Evolutionary conservation across 371 early-diverging fungal genomes (phyloP), one percentile per base, ranked within the genome.

Genomic region (Syncephalastrum racemosum): DNA sequence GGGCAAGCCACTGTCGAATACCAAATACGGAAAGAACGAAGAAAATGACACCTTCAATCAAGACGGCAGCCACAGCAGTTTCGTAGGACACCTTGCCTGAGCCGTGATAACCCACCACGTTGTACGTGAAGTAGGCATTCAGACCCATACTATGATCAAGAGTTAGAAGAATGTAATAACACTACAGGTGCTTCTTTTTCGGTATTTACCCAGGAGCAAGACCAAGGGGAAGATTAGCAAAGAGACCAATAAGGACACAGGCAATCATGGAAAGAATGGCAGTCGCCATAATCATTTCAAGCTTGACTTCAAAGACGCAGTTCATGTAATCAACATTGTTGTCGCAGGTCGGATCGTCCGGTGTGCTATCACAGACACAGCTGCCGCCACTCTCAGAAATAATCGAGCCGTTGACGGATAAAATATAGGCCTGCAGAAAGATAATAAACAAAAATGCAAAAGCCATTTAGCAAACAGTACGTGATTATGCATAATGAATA

Each of bases 81-180:
- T 82, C 61, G 61, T 87, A 92, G 4, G 70, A 54, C 22, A 91
- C 80, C 46, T 82, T 85, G 44, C 88, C 87, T 27, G 82, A 69
- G 1, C 92, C 90, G 53, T 88, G 89, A 60, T 74, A 89, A 7
- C 90, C 92, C 19, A 91, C 89, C 8, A 90, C 88, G 0, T 83
- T 88, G 59, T 90, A 91, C 1, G 90, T 84, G 64, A 92, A 90
- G 62, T 90, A 92, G 44, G 90, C 90, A 58, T 87, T 90, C 41
- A 90, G 70, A 27, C 92, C 92, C 88, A 92, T 86, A 52, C 79
- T 77, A 46, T 47, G 23, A 46, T 5, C 42, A 19, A 44, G 23
- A 39, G 4, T 22, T 53, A 45, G 40, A 46, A 39, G 27, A 18
- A 58, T 6, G 15, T 45, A 16, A n/a, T n/a, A n/a, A n/a, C n/a